Percentiles rank a stretch among this genome's conserved stretches.
Conservation (phyloP, 768 basidiomycete species). For the Tulasnella sp. region DNA sequence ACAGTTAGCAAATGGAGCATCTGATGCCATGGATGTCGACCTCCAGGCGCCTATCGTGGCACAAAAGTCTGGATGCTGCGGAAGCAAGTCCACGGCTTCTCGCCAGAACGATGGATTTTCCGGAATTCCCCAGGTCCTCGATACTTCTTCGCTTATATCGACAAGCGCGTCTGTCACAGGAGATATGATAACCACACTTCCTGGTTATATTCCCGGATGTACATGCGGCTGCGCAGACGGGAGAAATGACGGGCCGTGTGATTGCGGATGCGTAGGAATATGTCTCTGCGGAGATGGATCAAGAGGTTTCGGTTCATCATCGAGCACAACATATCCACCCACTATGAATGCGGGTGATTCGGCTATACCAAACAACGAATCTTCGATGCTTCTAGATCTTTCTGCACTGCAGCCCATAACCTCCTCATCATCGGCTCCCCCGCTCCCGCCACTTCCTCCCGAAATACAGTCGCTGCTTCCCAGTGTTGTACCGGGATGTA, state of each 20-base stretch:
- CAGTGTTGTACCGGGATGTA: slow-evolving; percentile 3
- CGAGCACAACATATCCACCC: no score
- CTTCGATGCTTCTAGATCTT: not conserved
- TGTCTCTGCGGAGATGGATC: slow-evolving; percentile 5
- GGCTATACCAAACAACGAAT: no score
- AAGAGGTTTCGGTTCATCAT: no score
- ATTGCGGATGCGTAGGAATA: slow-evolving; percentile 7
- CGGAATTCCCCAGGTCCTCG: no score
- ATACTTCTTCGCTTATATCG: not conserved
- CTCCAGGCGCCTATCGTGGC: no score
- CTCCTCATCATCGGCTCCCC: not conserved
- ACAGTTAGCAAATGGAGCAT: no score
- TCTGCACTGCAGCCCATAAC: not conserved
- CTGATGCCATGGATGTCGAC: no score
- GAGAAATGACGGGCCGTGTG: not conserved
- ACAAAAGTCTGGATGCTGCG: no score
- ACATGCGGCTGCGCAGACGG: slow-evolving; percentile 6
- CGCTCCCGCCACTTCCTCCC: not conserved
- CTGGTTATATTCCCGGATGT: slow-evolving; percentile 8
- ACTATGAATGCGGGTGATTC: no score
- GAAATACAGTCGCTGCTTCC: not conserved
- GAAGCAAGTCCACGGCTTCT: no score
- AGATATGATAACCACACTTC: no score
- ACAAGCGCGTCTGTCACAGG: not conserved
- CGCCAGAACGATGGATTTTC: no score